Evolutionary conservation across 176 grass and related monocot species (phyloP).

Genomic region (Melocanna baccifera): DNA sequence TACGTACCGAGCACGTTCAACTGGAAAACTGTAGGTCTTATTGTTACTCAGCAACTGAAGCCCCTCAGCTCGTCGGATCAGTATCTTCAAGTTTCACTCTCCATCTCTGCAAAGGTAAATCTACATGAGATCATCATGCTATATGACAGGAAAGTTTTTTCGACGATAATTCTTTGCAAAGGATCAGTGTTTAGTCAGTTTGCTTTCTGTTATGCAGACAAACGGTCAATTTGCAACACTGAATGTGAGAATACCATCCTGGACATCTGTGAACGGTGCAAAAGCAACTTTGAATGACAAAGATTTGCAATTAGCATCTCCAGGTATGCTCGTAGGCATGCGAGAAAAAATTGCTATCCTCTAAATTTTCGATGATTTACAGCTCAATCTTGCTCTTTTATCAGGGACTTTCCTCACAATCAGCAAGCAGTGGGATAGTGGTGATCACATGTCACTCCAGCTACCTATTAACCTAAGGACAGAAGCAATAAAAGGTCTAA

Average conservation of each 20-base stretch:
- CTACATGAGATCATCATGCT: neutral
- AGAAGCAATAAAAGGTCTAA: conserved; percentile 77
- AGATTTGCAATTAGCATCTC: conserved; percentile 42
- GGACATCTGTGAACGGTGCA: conserved; percentile 56
- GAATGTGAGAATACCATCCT: conserved; percentile 75
- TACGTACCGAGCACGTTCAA: conserved; percentile 81
- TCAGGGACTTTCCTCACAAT: conserved; percentile 67
- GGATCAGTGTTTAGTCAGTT: neutral
- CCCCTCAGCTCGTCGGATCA: conserved; percentile 56
- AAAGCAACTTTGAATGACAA: conserved; percentile 64
- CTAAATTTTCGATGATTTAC: neutral
- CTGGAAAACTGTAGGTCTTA: conserved; percentile 60
- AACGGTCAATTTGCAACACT: conserved; percentile 48
- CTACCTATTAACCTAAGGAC: conserved; percentile 59
- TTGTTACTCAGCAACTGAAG: conserved; percentile 50
- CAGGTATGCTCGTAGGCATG: conserved; percentile 43
- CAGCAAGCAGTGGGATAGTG: conserved; percentile 58
- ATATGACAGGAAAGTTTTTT: neutral
- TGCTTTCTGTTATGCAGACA: conserved; percentile 32
- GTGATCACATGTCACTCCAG: conserved; percentile 54
- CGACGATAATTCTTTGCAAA: neutral
- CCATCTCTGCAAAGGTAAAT: conserved; percentile 54
- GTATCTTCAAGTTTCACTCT: conserved; percentile 56
- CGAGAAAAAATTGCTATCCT: neutral
- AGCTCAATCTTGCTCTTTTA: neutral